phyloP scores from a whole-genome alignment of 202 grass and related monocot species.

The Schoenoplectus tabernaemontani region DNA sequence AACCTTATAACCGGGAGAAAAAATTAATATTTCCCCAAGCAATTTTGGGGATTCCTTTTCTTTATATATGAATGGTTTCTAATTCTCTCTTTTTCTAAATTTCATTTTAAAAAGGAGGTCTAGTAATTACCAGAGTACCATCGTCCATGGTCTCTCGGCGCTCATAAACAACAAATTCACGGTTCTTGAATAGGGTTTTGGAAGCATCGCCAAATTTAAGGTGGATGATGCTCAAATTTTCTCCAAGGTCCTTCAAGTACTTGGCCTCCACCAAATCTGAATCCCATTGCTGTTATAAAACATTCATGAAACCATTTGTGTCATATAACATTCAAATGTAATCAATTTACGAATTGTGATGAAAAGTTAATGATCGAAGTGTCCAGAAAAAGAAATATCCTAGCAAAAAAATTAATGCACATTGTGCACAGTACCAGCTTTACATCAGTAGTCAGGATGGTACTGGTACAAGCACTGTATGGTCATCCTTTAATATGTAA shows the following conservation, averaged over 20 bases:
- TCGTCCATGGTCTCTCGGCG: conserved; percentile 95
- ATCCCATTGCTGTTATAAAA: conserved; percentile 72
- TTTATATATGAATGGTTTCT: neutral
- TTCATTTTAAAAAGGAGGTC: neutral
- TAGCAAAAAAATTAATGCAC: neutral
- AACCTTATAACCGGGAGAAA: neutral
- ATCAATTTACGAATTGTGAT: neutral
- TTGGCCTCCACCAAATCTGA: conserved; percentile 62
- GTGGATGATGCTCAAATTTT: conserved; percentile 86
- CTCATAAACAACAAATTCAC: conserved; percentile 87
- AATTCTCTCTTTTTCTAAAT: neutral
- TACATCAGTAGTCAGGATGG: neutral
- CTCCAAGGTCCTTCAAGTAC: conserved; percentile 67
- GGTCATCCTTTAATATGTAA: neutral
- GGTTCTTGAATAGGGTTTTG: conserved; percentile 52
- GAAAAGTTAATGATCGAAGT: neutral
- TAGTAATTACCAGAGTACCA: conserved; percentile 50
- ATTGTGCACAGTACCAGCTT: neutral
- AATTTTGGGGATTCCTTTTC: neutral
- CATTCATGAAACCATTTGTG: neutral
- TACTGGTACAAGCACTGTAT: neutral
- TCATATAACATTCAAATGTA: neutral
- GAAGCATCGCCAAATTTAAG: conserved; percentile 68
- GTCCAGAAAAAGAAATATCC: neutral
- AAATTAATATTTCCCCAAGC: neutral